phyloP scores from a whole-genome alignment of 805 yeast species.

The Metschnikowia santaceciliae region DNA sequence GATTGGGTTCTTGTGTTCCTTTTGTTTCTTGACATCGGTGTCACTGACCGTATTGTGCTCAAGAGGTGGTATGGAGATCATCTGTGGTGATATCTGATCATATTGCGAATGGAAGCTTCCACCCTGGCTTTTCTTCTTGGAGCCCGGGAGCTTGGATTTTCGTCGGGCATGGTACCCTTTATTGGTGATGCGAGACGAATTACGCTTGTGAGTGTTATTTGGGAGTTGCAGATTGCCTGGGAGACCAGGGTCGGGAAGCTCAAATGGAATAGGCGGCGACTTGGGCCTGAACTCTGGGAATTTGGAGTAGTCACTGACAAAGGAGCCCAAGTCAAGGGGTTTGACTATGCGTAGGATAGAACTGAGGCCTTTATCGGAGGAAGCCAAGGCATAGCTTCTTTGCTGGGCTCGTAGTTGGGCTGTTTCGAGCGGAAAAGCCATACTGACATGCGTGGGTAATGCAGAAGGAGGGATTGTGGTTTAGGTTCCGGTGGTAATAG shows the following conservation, averaged over 20 bases:
- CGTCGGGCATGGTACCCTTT: slow-evolving; percentile 8
- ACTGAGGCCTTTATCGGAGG: slow-evolving; percentile 12
- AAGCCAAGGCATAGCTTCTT: slow-evolving; percentile 14
- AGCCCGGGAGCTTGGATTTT: slow-evolving; percentile 2
- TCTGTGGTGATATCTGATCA: background rate
- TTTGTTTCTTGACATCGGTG: slow-evolving; percentile 1
- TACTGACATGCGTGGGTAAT: background rate
- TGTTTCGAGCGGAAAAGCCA: slow-evolving; percentile 20
- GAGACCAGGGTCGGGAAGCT: slow-evolving; percentile 7
- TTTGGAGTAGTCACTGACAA: slow-evolving; percentile 8
- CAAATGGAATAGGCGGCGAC: slow-evolving; percentile 19
- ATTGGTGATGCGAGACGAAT: slow-evolving; percentile 7
- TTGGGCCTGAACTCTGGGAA: slow-evolving; percentile 9
- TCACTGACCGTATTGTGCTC: background rate
- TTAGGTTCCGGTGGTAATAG: background rate
- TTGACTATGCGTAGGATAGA: slow-evolving; percentile 12
- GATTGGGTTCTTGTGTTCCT: slow-evolving; percentile 10
- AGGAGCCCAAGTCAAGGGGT: slow-evolving; percentile 16
- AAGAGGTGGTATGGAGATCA: background rate
- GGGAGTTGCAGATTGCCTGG: background rate
- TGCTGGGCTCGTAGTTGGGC: slow-evolving; percentile 18
- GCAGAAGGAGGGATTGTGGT: background rate
- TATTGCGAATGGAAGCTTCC: background rate
- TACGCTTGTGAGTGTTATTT: slow-evolving; percentile 7
- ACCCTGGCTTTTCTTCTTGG: slow-evolving; percentile 5